A percentile compares a stretch with the other conserved stretches of the same genome.
Conservation (phyloP, 2,329 filamentous ascomycete species). For the Arthrobotrys sinensis region DNA sequence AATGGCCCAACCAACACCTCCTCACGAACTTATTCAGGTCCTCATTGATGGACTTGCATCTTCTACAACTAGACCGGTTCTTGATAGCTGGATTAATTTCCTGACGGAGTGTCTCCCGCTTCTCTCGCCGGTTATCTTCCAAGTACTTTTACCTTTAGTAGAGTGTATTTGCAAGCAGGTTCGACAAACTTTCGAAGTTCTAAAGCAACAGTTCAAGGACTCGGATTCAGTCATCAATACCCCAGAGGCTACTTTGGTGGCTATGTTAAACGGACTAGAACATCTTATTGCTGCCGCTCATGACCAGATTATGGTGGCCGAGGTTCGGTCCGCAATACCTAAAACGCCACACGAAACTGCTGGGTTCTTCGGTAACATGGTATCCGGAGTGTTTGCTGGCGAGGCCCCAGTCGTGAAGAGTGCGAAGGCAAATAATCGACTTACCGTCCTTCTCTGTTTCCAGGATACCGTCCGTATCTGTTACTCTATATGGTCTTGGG, state of each 20-base stretch:
- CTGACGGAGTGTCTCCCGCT: slow-evolving; percentile 86
- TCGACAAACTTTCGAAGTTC: slow-evolving; percentile 77
- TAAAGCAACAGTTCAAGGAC: slow-evolving; percentile 77
- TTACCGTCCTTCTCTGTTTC: slow-evolving; percentile 95
- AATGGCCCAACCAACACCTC: slow-evolving; percentile 73
- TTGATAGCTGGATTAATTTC: slow-evolving; percentile 94
- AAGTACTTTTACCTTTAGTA: slow-evolving; percentile 89
- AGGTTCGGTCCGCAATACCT: slow-evolving; percentile 76
- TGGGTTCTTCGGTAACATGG: slow-evolving; percentile 90
- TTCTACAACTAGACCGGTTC: slow-evolving; percentile 78
- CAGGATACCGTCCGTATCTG: slow-evolving; percentile 95
- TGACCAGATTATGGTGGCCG: slow-evolving; percentile 83
- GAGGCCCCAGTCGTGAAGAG: slow-evolving; percentile 80
- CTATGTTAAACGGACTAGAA: slow-evolving; percentile 92
- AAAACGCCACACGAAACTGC: slow-evolving; percentile 88
- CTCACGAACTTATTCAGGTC: slow-evolving; percentile 83
- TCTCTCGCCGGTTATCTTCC: slow-evolving; percentile 87
- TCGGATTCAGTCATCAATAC: slow-evolving; percentile 68
- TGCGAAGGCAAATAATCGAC: slow-evolving; percentile 88
- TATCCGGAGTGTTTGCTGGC: slow-evolving; percentile 88
- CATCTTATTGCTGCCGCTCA: slow-evolving; percentile 90
- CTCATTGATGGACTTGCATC: slow-evolving; percentile 86
- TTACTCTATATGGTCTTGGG: slow-evolving; percentile 96
- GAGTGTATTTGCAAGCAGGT: slow-evolving; percentile 90
- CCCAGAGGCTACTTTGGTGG: slow-evolving; percentile 82